Evolutionary conservation across 306 rosid species (phyloP), one percentile per base, ranked within the genome.

Genomic region (Pterocarpus macrocarpus): DNA sequence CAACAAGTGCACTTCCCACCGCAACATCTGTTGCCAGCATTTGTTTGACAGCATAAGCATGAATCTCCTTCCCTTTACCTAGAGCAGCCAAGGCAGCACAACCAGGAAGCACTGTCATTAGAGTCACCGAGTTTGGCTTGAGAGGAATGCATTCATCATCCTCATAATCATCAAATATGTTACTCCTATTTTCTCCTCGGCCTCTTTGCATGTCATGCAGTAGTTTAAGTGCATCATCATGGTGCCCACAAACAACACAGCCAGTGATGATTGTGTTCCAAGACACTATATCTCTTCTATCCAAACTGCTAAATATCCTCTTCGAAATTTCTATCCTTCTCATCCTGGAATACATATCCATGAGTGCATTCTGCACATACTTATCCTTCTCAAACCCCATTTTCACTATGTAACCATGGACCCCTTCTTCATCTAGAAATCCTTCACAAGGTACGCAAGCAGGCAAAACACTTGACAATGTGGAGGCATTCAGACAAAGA

Each of bases 191-290:
- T 75, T 83, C 82, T 61, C 69, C 86, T 68, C 71, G 86, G 6
- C 66, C 82, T 32, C 71, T 84, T 69, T 88, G 93, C 92, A 91
- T 90, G 61, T 89, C 83, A 43, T 72, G 85, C 16, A 94, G 75
- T 74, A 94, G 88, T 80, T 84, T 82, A 73, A 94, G 88, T 3
- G 98, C 98, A 30, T 84, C 86, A n/a, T 82, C 87, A 69, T 91
- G 85, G 49, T 28, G 52, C 50, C 91, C 95, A 52, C 88, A 90
- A 67, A 89, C 80, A 80, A 77, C 90, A 83, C 82, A 91, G 30
- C 95, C 98, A 74, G 97, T 94, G 77, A 94, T 91, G 85, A 91
- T 86, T 7, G 98, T 91, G 85, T 91, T 94, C 98, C 98, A 94
- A 58, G 98, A 88, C 13, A 94, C 98, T 32, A 88, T 81, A 83